phyloP scores from a whole-genome alignment of 495 filamentous ascomycete genomes.

The Apiosordaria backusii region DNA sequence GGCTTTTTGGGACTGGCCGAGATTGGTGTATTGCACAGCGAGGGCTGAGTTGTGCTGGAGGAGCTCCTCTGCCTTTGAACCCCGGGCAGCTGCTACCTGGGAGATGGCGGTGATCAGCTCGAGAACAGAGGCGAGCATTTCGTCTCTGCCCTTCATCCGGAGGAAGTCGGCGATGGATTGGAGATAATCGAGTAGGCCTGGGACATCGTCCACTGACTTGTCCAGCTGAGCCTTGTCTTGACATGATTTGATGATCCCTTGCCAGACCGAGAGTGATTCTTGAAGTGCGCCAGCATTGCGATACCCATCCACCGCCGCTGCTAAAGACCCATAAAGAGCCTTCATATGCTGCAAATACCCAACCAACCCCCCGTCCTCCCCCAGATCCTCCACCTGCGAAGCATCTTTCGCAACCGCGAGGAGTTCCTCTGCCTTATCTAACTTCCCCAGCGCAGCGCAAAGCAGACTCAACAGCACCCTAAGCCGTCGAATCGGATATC shows the following conservation, averaged over 20 bases:
- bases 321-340: slow-evolving; percentile 51
- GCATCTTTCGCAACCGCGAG: slow-evolving; percentile 39
- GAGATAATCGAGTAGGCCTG: slow-evolving; percentile 59
- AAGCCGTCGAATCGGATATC: slow-evolving; percentile 44
- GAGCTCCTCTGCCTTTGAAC: slow-evolving; percentile 51
- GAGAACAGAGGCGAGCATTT: slow-evolving; percentile 42
- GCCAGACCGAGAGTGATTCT: slow-evolving; percentile 49
- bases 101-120: slow-evolving; percentile 50
- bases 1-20: slow-evolving; percentile 76
- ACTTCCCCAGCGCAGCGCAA: slow-evolving; percentile 35
- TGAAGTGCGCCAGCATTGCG: slow-evolving; percentile 50
- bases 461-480: slow-evolving; percentile 40
- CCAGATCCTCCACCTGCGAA: slow-evolving; percentile 35
- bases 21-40: slow-evolving; percentile 66
- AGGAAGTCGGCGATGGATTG: slow-evolving; percentile 71
- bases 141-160: slow-evolving; percentile 63
- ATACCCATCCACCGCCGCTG: slow-evolving; percentile 52
- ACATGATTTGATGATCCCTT: slow-evolving; percentile 46
- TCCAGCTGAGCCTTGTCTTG: slow-evolving; percentile 49
- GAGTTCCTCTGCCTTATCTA: slow-evolving; percentile 30
- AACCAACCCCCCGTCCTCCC: slow-evolving; percentile 53
- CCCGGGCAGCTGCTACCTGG: slow-evolving; percentile 45
- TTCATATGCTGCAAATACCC: slow-evolving; percentile 55
- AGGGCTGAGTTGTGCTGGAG: slow-evolving; percentile 58
- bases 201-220: slow-evolving; percentile 58